Evolutionary conservation across 78 protist genomes (phyloP), one percentile per base, ranked within the genome.

Genomic region (Andalucia godoyi): DNA sequence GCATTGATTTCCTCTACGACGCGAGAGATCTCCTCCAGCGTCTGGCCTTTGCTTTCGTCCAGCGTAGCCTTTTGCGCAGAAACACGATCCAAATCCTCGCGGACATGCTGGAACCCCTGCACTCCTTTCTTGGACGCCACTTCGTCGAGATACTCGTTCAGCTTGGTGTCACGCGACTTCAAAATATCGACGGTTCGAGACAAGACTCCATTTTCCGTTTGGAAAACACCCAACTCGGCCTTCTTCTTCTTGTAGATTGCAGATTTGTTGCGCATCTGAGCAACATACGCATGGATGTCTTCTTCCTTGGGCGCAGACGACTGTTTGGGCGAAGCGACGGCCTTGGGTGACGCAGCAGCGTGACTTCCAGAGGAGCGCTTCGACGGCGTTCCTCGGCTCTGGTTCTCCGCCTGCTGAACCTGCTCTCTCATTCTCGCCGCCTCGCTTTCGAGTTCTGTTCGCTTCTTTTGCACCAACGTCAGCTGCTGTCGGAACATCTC

Each of bases 291-390:
- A 5, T 8, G 10, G 51, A 63, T 46, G 53, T 63, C 69, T 5
- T 63, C 69, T 37, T 54, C 69, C 51, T 63, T 63, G 38, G 41
- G 69, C 2, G n/a, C n/a, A n/a, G n/a, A n/a, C n/a, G n/a, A n/a
- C n/a, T n/a, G n/a, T n/a, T n/a, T n/a, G n/a, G n/a, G n/a, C n/a
- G n/a, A n/a, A n/a, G n/a, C n/a, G n/a, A n/a, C n/a, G n/a, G n/a
- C n/a, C n/a, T n/a, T n/a, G n/a, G n/a, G n/a, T n/a, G n/a, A n/a
- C n/a, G n/a, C n/a, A n/a, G n/a, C n/a, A n/a, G n/a, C n/a, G n/a
- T n/a, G n/a, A n/a, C n/a, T n/a, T n/a, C n/a, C n/a, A n/a, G n/a
- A n/a, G n/a, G n/a, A n/a, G n/a, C n/a, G n/a, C n/a, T n/a, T n/a
- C n/a, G n/a, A n/a, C n/a, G n/a, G n/a, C n/a, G n/a, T 42, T 3